Conservation (phyloP, 805 yeast genomes). For the Starmerella apis region DNA sequence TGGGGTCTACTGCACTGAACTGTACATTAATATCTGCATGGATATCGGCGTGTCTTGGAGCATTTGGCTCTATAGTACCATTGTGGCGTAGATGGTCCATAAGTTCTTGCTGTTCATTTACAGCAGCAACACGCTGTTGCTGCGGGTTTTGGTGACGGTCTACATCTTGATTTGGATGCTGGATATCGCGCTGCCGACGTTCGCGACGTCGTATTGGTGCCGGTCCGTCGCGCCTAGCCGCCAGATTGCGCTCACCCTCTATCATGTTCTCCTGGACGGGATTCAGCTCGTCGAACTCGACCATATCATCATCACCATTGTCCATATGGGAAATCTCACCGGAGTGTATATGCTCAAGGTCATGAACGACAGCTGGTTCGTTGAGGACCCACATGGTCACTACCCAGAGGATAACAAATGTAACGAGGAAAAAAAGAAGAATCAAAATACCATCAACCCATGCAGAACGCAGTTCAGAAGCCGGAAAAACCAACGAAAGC, state of each 20-base stretch:
- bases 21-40: too few species aligned
- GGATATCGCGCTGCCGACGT: neutral
- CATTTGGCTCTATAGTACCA: neutral
- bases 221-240: neutral
- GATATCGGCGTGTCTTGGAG: too few species aligned
- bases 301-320: conserved; percentile 16
- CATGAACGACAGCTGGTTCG: conserved; percentile 18
- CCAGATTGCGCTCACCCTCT: neutral
- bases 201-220: neutral
- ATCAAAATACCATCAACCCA: conserved; percentile 16
- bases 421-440: neutral
- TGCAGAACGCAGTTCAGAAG: conserved; percentile 10
- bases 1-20: too few species aligned
- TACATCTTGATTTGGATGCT: neutral
- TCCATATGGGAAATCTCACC: conserved; percentile 23
- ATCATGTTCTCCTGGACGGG: neutral
- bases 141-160: neutral
- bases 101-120: neutral
- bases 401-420: conserved; percentile 12
- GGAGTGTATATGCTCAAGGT: conserved; percentile 21
- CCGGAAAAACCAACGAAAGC: conserved; percentile 14
- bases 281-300: conserved; percentile 9
- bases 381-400: conserved; percentile 16
- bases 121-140: neutral
- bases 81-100: neutral